Percentiles rank a stretch among this genome's conserved stretches.
These are phyloP conservation scores for Vaccinium myrtillus DNA, from an alignment of 148 eudicot species.

Conservation along the genomic window DNA sequence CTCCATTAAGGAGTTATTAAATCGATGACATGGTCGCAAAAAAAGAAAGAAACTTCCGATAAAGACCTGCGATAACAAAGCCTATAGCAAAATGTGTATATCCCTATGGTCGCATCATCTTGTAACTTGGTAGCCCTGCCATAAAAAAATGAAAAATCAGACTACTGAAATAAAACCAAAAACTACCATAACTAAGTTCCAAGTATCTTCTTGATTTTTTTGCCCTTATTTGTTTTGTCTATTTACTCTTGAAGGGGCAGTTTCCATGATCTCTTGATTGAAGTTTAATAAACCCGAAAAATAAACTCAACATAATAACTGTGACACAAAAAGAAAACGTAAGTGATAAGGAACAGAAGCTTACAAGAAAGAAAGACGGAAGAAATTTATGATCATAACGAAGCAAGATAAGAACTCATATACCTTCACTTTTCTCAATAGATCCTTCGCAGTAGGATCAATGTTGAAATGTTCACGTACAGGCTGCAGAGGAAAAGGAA, in stretches of 20 bases:
- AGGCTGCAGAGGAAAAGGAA: constrained; percentile 46
- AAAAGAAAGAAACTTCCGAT: too few species aligned
- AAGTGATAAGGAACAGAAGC: background rate
- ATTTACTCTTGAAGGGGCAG: background rate
- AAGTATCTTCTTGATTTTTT: background rate
- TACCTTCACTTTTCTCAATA: constrained; percentile 79
- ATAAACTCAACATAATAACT: too few species aligned
- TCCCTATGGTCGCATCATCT: constrained; percentile 19
- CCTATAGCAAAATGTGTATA: background rate
- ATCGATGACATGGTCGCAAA: too few species aligned
- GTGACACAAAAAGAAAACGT: too few species aligned
- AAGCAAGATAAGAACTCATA: constrained; percentile 9
- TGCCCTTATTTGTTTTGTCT: too few species aligned
- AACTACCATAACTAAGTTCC: background rate
- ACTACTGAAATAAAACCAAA: background rate
- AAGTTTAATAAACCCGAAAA: too few species aligned
- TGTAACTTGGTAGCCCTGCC: constrained; percentile 34
- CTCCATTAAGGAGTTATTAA: too few species aligned
- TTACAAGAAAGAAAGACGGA: background rate
- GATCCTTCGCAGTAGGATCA: constrained; percentile 56
- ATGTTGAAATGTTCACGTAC: constrained; percentile 80
- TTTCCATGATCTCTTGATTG: background rate
- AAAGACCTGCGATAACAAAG: too few species aligned
- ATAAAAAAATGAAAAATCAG: background rate
- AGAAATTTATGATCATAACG: background rate